Conservation (phyloP, 352 stramenopile genomes). For the Pythium apleroticum region DNA sequence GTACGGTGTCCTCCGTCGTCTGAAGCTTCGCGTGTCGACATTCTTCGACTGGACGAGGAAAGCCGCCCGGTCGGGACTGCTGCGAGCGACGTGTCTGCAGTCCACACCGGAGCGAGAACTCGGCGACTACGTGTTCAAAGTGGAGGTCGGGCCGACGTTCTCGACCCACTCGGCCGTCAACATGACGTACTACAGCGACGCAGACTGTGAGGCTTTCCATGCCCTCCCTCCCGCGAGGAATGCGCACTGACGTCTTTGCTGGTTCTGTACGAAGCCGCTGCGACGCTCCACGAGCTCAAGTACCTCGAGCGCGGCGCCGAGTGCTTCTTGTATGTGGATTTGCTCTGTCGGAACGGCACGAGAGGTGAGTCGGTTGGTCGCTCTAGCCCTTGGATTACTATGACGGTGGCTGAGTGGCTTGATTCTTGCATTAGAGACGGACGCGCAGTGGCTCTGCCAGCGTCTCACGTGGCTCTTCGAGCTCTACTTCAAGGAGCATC, state of each 20-base stretch:
- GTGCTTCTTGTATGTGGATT: slow-evolving; percentile 67
- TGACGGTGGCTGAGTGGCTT: no score
- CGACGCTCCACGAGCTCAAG: slow-evolving; percentile 69
- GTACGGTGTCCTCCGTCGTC: slow-evolving; percentile 37
- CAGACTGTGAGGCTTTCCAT: slow-evolving; percentile 48
- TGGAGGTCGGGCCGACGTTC: slow-evolving; percentile 63
- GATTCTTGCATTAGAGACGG: no score
- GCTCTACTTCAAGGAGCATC: slow-evolving; percentile 52
- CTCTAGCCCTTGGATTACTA: no score
- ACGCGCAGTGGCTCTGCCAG: slow-evolving; percentile 42
- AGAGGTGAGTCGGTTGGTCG: slow-evolving; percentile 57
- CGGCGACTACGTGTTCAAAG: slow-evolving; percentile 65
- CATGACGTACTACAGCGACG: slow-evolving; percentile 63
- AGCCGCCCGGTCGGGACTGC: slow-evolving; percentile 42
- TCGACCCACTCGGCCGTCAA: slow-evolving; percentile 48
- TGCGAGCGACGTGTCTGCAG: slow-evolving; percentile 43
- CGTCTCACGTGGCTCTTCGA: slow-evolving; percentile 56
- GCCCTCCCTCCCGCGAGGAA: not conserved
- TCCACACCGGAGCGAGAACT: slow-evolving; percentile 37
- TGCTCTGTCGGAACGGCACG: slow-evolving; percentile 47
- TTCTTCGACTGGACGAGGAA: slow-evolving; percentile 37
- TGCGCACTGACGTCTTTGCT: not conserved
- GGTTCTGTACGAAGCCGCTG: slow-evolving; percentile 35
- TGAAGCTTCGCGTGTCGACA: slow-evolving; percentile 29
- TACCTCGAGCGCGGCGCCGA: slow-evolving; percentile 69